These are phyloP conservation scores for Nemania bipapillata DNA, from an alignment of 2,329 filamentous ascomycete species.

Conservation along the genomic window DNA sequence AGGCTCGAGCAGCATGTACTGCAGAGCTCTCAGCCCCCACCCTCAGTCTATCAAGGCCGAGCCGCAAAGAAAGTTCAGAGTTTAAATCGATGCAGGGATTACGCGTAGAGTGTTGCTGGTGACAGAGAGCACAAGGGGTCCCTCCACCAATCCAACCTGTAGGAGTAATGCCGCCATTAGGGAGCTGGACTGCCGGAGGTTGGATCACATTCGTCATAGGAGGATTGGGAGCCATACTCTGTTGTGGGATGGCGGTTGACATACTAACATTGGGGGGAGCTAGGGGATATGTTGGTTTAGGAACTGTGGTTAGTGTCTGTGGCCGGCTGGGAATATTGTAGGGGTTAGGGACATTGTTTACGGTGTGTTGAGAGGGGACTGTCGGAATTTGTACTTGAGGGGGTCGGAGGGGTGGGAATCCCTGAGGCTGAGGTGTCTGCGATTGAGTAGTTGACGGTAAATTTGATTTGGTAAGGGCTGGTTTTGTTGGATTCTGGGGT, in stretches of 20 bases:
- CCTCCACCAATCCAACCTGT: conserved; percentile 33
- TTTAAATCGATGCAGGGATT: conserved; percentile 44
- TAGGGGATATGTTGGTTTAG: conserved; percentile 1
- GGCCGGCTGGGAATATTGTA: conserved; percentile 12
- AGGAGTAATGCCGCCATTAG: conserved; percentile 19
- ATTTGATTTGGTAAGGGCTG: background rate
- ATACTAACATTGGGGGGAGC: background rate
- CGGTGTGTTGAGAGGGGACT: conserved; percentile 11
- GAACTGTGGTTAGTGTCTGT: conserved; percentile 11
- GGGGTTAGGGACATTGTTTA: conserved; percentile 16
- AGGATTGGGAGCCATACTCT: conserved; percentile 1
- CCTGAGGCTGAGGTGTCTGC: conserved; percentile 5
- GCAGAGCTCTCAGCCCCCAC: conserved; percentile 11
- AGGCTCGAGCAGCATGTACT: conserved; percentile 21
- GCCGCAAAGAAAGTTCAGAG: conserved; percentile 46
- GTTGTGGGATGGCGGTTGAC: conserved; percentile 11
- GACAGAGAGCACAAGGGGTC: conserved; percentile 42
- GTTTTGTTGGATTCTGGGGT: conserved; percentile 18
- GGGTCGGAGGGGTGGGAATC: background rate
- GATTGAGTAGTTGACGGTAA: conserved; percentile 9
- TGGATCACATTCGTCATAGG: background rate
- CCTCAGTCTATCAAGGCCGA: conserved; percentile 49
- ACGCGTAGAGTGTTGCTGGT: conserved; percentile 26
- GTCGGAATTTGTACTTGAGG: conserved; percentile 7
- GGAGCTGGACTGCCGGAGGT: conserved; percentile 24